phyloP scores from a whole-genome alignment of 2,329 filamentous ascomycete species.

The Diaporthe vexans region DNA sequence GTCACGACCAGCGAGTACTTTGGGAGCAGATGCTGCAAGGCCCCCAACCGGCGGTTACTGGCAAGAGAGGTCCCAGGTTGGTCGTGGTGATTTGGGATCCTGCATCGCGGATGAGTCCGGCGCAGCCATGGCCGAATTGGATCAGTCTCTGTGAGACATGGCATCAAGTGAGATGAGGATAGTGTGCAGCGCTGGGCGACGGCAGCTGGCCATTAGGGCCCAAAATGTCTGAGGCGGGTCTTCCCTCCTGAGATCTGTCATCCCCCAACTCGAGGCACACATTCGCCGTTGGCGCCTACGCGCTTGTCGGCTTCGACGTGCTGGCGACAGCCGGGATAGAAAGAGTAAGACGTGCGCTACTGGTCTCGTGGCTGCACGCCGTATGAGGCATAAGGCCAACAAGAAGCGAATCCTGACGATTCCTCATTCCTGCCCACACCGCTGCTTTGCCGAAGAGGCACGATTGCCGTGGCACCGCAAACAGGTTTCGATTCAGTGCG shows the following conservation, averaged over 20 bases:
- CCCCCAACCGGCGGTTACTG: constrained; percentile 4
- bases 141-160: constrained; percentile 35
- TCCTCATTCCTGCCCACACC: constrained; percentile 37
- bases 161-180: neutral
- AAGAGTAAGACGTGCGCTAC: constrained; percentile 19
- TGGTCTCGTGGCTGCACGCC: constrained; percentile 19
- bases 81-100: constrained; percentile 1
- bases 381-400: constrained; percentile 31
- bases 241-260: constrained; percentile 20
- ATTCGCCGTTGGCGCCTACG: constrained; percentile 17
- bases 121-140: constrained; percentile 37
- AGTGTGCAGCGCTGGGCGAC: constrained; percentile 17
- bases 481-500: constrained; percentile 36
- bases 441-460: constrained; percentile 40
- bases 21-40: constrained; percentile 8
- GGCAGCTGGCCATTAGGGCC: constrained; percentile 4
- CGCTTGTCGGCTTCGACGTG: constrained; percentile 30
- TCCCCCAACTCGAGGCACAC: constrained; percentile 10
- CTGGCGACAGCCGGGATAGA: constrained; percentile 8
- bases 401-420: constrained; percentile 34
- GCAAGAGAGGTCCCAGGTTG: neutral
- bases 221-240: neutral
- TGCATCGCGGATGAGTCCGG: constrained; percentile 15
- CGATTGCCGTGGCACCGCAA: constrained; percentile 40
- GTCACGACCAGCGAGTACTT: constrained; percentile 2